Conservation (phyloP, 2,329 filamentous ascomycete genomes). For the Pseudogymnoascus sp. region DNA sequence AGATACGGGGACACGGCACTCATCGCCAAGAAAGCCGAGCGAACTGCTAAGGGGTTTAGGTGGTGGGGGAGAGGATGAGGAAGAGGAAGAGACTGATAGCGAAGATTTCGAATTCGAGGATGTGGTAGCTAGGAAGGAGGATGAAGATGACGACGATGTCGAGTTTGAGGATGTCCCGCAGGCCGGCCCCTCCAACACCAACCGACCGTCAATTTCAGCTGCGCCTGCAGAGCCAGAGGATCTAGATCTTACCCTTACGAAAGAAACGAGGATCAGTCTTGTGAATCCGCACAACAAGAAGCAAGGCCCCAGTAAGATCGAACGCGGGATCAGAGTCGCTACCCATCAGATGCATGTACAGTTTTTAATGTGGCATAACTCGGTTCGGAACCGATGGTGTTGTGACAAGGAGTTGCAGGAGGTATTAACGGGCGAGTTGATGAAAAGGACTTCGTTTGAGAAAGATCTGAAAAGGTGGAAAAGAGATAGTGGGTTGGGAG, state of each 20-base stretch:
- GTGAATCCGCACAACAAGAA: conserved; percentile 58
- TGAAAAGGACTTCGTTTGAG: conserved; percentile 50
- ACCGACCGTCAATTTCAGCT: conserved; percentile 32
- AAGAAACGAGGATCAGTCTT: conserved; percentile 52
- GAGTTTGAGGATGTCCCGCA: conserved; percentile 56
- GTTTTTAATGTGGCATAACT: conserved; percentile 81
- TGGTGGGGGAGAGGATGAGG: conserved; percentile 35
- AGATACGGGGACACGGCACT: conserved; percentile 36
- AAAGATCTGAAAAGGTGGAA: conserved; percentile 69
- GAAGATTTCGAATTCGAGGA: conserved; percentile 16
- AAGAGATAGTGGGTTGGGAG: conserved; percentile 53
- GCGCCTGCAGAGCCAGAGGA: conserved; percentile 53
- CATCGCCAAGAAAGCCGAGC: conserved; percentile 30
- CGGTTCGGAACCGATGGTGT: conserved; percentile 75
- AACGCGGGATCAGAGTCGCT: conserved; percentile 67
- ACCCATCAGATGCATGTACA: conserved; percentile 89
- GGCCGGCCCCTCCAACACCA: conserved; percentile 29
- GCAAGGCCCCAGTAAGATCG: conserved; percentile 79
- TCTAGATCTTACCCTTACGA: conserved; percentile 64
- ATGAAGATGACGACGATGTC: conserved; percentile 54
- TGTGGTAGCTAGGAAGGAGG: conserved; percentile 30
- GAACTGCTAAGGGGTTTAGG: conserved; percentile 39
- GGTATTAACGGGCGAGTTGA: conserved; percentile 66
- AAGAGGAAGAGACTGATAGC: conserved; percentile 27
- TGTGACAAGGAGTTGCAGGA: conserved; percentile 70